Percentiles rank a stretch among this genome's conserved stretches.
These are phyloP conservation scores for Jatropha podagrica DNA, from an alignment of 441 rosid genomes.

Conservation along the genomic window DNA sequence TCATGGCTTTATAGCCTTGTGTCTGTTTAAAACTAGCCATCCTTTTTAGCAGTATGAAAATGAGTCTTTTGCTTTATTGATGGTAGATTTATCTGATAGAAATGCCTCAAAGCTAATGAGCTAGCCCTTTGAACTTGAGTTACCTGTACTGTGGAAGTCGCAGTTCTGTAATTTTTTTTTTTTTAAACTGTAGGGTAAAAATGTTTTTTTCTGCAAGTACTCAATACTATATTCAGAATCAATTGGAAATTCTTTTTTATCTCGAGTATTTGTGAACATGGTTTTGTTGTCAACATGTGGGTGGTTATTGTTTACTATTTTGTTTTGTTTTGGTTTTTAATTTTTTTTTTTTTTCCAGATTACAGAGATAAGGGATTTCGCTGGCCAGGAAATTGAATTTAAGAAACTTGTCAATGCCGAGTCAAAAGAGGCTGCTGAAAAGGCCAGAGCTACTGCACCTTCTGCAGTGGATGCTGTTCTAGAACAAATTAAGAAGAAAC, in stretches of 20 bases:
- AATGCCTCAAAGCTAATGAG: neutral
- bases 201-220: neutral
- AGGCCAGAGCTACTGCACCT: conserved; percentile 46
- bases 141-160: neutral
- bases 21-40: conserved; percentile 1
- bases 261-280: neutral
- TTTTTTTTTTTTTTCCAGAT: conserved; percentile 43
- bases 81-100: conserved; percentile 1
- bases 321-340: too few species aligned
- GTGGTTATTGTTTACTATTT: neutral
- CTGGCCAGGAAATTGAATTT: conserved; percentile 76
- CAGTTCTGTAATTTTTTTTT: neutral
- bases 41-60: conserved; percentile 6
- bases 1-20: neutral
- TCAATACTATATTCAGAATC: neutral
- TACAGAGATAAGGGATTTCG: conserved; percentile 80
- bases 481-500: conserved; percentile 85
- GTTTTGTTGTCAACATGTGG: neutral
- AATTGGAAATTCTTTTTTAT: neutral
- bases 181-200: neutral
- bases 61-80: neutral
- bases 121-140: neutral
- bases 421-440: conserved; percentile 81
- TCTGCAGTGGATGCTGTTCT: conserved; percentile 88
- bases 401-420: conserved; percentile 73